A percentile compares a stretch with the other conserved stretches of the same genome.
These are phyloP conservation scores for Wickerhamomyces rabaulensis DNA, from an alignment of 805 yeast species.

Conservation along the genomic window DNA sequence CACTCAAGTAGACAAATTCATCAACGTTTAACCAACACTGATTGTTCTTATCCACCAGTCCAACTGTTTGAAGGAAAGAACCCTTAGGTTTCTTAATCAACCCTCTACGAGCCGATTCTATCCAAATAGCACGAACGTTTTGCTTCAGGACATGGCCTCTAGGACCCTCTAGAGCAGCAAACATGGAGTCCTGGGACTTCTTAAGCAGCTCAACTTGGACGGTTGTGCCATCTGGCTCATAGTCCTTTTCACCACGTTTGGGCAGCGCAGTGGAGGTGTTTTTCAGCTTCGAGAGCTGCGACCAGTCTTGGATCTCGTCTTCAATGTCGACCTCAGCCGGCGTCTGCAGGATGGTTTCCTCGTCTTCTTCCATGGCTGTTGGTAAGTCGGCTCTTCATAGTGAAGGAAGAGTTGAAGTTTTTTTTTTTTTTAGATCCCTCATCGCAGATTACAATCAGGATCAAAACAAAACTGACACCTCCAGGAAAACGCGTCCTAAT, in stretches of 20 bases:
- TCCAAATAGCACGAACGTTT: conserved; percentile 47
- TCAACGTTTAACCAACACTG: conserved; percentile 51
- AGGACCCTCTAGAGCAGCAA: conserved; percentile 47
- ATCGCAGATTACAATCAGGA: no score
- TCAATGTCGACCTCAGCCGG: conserved; percentile 18
- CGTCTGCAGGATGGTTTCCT: neutral
- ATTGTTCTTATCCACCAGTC: conserved; percentile 46
- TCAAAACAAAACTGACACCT: neutral
- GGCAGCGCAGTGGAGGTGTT: conserved; percentile 33
- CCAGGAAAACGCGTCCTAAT: neutral
- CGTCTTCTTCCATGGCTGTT: neutral
- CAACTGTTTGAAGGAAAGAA: conserved; percentile 67
- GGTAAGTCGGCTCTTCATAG: neutral
- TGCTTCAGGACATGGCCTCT: conserved; percentile 47
- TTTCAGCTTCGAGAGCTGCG: conserved; percentile 27
- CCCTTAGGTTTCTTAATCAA: conserved; percentile 56
- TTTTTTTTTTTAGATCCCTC: neutral
- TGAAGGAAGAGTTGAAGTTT: neutral
- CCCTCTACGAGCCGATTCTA: conserved; percentile 25
- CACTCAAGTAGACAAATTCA: conserved; percentile 73
- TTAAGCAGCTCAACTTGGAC: conserved; percentile 44
- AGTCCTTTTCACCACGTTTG: conserved; percentile 80
- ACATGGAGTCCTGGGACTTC: conserved; percentile 67
- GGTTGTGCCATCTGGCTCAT: conserved; percentile 72
- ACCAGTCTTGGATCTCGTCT: conserved; percentile 54